Conservation (phyloP, 2,329 filamentous ascomycete species). For the Ophiocordyceps australis region DNA sequence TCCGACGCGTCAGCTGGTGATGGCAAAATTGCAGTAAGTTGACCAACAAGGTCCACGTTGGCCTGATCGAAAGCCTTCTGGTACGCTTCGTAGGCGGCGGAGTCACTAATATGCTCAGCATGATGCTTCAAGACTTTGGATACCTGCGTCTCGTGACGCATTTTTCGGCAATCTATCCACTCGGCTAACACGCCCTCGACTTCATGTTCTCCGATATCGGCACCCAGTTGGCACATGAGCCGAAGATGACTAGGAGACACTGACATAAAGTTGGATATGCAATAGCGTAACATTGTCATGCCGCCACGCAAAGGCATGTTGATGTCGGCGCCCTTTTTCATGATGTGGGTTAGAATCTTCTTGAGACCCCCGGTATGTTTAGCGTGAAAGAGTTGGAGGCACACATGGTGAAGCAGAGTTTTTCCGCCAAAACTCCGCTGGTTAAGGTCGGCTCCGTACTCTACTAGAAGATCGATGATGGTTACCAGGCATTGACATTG, state of each 20-base stretch:
- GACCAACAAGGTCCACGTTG: no score
- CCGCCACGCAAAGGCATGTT: neutral
- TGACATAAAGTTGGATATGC: no score
- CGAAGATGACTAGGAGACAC: no score
- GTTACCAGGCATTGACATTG: no score
- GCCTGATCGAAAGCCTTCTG: no score
- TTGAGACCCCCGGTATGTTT: neutral
- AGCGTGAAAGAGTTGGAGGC: neutral
- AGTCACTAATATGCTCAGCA: no score
- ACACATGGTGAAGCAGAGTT: neutral
- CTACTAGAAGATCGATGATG: no score
- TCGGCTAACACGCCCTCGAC: neutral
- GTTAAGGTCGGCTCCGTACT: neutral
- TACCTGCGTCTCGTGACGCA: neutral
- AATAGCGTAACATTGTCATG: no score
- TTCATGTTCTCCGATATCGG: neutral
- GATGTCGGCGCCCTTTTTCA: neutral
- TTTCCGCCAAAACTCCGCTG: no score
- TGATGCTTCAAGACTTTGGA: neutral
- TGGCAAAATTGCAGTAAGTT: no score
- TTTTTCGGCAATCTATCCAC: neutral
- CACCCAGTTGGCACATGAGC: no score
- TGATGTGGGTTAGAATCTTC: neutral
- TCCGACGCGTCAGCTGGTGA: neutral
- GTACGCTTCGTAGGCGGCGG: neutral